Evolutionary conservation across 2,329 filamentous ascomycete species (phyloP), one percentile per base, ranked within the genome.

Genomic region (Cladophialophora carrionii): DNA sequence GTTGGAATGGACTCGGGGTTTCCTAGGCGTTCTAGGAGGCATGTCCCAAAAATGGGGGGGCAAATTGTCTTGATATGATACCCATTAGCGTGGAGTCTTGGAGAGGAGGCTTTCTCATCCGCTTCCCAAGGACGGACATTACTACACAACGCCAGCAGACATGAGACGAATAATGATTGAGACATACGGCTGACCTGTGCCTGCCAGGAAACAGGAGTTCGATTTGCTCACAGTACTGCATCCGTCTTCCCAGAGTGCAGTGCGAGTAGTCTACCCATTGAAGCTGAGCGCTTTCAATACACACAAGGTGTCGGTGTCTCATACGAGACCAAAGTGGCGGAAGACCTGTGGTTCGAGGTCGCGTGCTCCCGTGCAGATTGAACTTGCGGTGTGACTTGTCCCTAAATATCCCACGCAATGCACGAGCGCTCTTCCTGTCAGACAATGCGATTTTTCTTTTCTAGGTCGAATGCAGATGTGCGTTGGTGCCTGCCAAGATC

Each of bases 401-500:
- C 37, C 6, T n/a, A 43, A n/a, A n/a, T n/a, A n/a, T n/a, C n/a
- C 9, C 48, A 51, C 8, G 48, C 48, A 51, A 29, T 26, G 24
- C 48, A 29, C 24, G 20, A 14, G 22, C 20, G 9, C 14, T 51
- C 20, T 22, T 51, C 48, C 12, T 14, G 37, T 43, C 48, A 51
- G 20, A 51, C 48, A 26, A 5, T n/a, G 24, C 22, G 22, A 12
- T 24, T 51, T 51, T 51, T 51, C 48, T 51, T 4, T 51, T 51
- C 24, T 29, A 20, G 24, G 48, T 22, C 22, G 2, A 29, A n/a
- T 51, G 48, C 48, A 51, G 48, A 12, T 12, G 56, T 58, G 57
- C 32, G 57, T 17, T 26, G 29, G 64, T 57, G 14, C 61, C 60
- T 66, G 64, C 64, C 64, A 67, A 67, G 65, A 67, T 62, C 65